Conservation (phyloP, 2,329 filamentous ascomycete species). For the Leptographium lundbergii region DNA sequence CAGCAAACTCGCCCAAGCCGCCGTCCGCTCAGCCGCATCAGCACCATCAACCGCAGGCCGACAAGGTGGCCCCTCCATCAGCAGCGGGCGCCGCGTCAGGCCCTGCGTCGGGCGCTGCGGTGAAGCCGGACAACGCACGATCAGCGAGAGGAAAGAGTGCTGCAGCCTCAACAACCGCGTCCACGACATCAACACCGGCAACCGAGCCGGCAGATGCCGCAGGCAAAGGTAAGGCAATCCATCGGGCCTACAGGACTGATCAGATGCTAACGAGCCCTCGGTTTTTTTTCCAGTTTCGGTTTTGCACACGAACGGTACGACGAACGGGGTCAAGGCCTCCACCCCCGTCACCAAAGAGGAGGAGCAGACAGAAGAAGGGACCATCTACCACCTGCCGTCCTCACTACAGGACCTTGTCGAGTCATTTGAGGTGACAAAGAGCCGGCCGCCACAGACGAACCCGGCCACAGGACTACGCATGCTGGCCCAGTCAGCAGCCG, state of each 20-base stretch:
- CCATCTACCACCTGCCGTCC: constrained; percentile 83
- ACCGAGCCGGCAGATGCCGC: constrained; percentile 26
- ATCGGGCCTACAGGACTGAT: not conserved
- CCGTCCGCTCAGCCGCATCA: constrained; percentile 33
- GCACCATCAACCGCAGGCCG: constrained; percentile 17
- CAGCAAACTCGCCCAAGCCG: constrained; percentile 40
- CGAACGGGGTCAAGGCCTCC: constrained; percentile 35
- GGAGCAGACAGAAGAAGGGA: constrained; percentile 55
- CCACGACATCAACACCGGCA: constrained; percentile 13
- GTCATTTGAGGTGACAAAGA: constrained; percentile 75
- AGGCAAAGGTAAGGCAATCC: not conserved
- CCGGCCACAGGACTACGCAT: constrained; percentile 60
- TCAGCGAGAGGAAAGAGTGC: constrained; percentile 28
- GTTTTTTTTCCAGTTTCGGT: constrained; percentile 19
- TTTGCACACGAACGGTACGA: constrained; percentile 35
- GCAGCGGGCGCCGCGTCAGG: constrained; percentile 11
- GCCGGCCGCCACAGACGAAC: constrained; percentile 46
- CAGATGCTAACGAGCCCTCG: not conserved
- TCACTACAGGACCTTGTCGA: constrained; percentile 83
- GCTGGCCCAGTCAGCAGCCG: constrained; percentile 61
- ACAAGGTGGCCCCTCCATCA: constrained; percentile 16
- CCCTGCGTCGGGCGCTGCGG: constrained; percentile 16
- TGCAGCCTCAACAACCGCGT: constrained; percentile 9
- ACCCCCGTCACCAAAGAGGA: constrained; percentile 10
- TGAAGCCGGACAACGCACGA: constrained; percentile 20